Evolutionary conservation across 73 alveolate genomes (phyloP), one percentile per base, ranked within the genome.

Genomic region (Halteria grandinella): DNA sequence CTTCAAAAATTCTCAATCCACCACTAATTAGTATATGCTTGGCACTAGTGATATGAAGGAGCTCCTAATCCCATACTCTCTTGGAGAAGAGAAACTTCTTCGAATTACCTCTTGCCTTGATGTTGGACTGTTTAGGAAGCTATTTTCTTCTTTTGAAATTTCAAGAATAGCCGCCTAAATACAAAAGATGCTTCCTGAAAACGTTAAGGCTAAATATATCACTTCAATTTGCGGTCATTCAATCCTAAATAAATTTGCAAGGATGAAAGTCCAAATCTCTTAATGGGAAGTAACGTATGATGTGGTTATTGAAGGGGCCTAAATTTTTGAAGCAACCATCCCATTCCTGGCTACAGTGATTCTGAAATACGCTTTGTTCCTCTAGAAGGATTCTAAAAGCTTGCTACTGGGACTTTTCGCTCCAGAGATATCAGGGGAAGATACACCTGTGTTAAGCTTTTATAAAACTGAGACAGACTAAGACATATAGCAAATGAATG

Each of bases 11-110:
- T 51, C 83, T 11, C n/a, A 83, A 10, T 79, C 83, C 0, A 83
- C 87, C 24, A 14, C 55, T 15, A 59, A 33, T 27, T 51, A 73
- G 55, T 74, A 57, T 63, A 83, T 74, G 1, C 40, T 74, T 7
- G 87, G 88, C 4, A 66, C 36, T 27, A 59, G 41, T 45, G 91
- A 82, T 47, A 82, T 82, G 91, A 82, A 77, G 58, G 86, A 82
- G 15, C 54, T 47, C 33, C 76, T 55, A 10, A 72, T 82, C 17
- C 91, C 91, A 0, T 82, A 72, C 45, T 52, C 87, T 28, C 71
- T 82, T 41, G 69, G 83, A 6, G 91, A 82, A 45, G 71, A 37
- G 31, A 51, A 40, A n/a, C 55, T 78, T 4, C 57, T 82, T 6
- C 14, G 29, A 17, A 50, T 53, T 21, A 55, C 83, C 43, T 28